These are phyloP conservation scores for Sarocladium oryzae DNA, from an alignment of 2,329 filamentous ascomycete genomes.

Conservation along the genomic window DNA sequence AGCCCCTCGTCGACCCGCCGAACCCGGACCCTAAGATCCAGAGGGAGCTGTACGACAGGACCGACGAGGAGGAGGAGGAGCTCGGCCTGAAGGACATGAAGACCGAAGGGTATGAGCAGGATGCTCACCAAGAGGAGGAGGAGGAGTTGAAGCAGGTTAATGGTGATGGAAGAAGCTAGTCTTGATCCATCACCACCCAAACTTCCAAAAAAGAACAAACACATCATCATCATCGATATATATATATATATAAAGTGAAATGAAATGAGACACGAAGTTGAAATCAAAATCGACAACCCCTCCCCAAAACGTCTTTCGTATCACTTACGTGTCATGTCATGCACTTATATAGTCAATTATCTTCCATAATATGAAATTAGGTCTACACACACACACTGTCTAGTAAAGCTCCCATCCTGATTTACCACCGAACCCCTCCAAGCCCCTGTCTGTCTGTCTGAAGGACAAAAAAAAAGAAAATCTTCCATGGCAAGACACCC, in stretches of 20 bases:
- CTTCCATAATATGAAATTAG: too few species aligned
- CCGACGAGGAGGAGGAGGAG: conserved; percentile 89
- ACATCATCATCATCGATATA: too few species aligned
- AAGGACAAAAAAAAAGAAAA: too few species aligned
- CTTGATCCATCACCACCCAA: too few species aligned
- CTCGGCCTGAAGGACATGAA: conserved; percentile 90
- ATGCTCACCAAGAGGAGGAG: conserved; percentile 11
- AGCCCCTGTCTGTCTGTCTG: too few species aligned
- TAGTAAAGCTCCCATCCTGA: too few species aligned
- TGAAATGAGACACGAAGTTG: conserved; percentile 9
- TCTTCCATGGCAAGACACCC: too few species aligned
- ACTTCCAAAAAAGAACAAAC: too few species aligned
- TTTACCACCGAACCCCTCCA: too few species aligned
- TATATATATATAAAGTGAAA: too few species aligned
- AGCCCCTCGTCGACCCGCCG: conserved; percentile 73
- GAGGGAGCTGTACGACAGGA: conserved; percentile 76
- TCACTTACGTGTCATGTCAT: neutral
- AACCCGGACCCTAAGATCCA: conserved; percentile 71
- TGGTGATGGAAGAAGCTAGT: neutral
- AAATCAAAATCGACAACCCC: neutral
- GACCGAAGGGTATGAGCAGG: conserved; percentile 68
- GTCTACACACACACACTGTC: too few species aligned
- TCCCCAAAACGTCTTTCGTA: neutral
- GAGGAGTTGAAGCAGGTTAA: neutral
- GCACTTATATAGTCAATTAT: too few species aligned